These are phyloP conservation scores for Mycena alexandri DNA, from an alignment of 768 basidiomycete genomes.

Conservation along the genomic window DNA sequence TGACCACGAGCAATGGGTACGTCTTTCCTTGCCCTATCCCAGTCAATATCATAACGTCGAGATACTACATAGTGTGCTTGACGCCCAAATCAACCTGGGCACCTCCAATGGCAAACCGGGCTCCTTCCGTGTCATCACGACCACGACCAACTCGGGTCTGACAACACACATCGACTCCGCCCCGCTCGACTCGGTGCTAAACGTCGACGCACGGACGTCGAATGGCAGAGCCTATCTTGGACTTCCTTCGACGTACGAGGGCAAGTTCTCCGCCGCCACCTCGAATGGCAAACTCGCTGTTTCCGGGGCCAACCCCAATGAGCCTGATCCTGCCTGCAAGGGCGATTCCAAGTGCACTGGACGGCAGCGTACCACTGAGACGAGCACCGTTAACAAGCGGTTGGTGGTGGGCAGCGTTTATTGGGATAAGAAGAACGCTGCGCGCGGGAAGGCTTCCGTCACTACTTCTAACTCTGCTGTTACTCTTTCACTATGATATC, in stretches of 20 bases:
- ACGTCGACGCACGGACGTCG: slow-evolving; percentile 45
- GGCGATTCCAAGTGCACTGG: slow-evolving; percentile 28
- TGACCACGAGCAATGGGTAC: slow-evolving; percentile 60
- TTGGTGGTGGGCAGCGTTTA: slow-evolving; percentile 10
- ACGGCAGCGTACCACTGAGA: slow-evolving; percentile 46
- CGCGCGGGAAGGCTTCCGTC: slow-evolving; percentile 24
- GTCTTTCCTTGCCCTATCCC: slow-evolving; percentile 20
- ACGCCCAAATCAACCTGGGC: slow-evolving; percentile 47
- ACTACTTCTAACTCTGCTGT: slow-evolving; percentile 23
- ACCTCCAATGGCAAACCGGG: slow-evolving; percentile 46
- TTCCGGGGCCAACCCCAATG: slow-evolving; percentile 43
- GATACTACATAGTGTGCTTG: slow-evolving; percentile 48
- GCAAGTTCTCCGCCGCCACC: slow-evolving; percentile 50
- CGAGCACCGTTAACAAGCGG: neutral
- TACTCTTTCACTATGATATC: slow-evolving; percentile 16
- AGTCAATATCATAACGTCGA: neutral
- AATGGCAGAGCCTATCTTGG: slow-evolving; percentile 42
- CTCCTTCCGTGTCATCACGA: slow-evolving; percentile 48
- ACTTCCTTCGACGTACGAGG: slow-evolving; percentile 57
- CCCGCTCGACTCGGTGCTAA: slow-evolving; percentile 53
- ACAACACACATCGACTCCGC: slow-evolving; percentile 43
- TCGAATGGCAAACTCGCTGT: slow-evolving; percentile 41
- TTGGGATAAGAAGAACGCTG: slow-evolving; percentile 32
- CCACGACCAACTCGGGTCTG: slow-evolving; percentile 47
- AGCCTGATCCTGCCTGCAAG: slow-evolving; percentile 40